Evolutionary conservation across 106 monocot genomes (phyloP), one percentile per base, ranked within the genome.

Genomic region (Dioscorea dumetorum): DNA sequence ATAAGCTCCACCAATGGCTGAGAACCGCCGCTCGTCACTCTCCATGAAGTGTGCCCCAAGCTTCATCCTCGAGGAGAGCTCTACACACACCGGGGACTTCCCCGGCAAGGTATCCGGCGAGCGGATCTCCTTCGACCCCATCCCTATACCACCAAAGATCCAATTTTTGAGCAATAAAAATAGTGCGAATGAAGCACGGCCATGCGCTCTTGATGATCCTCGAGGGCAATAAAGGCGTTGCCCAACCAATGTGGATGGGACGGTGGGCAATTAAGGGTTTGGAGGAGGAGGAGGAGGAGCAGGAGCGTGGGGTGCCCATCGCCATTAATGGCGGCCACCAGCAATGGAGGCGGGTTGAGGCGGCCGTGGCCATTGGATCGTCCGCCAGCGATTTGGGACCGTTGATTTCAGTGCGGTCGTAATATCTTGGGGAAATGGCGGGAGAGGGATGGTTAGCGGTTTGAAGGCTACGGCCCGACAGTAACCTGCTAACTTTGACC

Each of bases 21-120:
- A 70, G 69, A 71, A 72, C 31, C 51, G 65, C 70, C 90, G 77
- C 60, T 90, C 94, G 24, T 87, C 94, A 50, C 90, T 94, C 77
- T 90, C 86, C 60, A 76, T 58, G 62, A 94, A 90, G 52, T 80
- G 65, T 33, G 69, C 57, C n/a, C 66, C 74, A 50, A 94, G 80
- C 77, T 90, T 90, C 84, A 77, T 84, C 75, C 82, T 70, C 68
- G 57, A 24, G 34, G 22, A 33, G 14, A 49, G 24, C 23, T 68
- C 67, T 50, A 41, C 16, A 13, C 12, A 53, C 34, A 49, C 74
- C 73, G 72, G 64, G 18, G 71, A 70, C 24, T 28, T 66, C 64
- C 49, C 80, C 60, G 81, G 52, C 64, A 24, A 20, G 53, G 16
- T 21, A 60, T 61, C 80, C 60, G 74, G 72, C 17, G 75, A 87